Base-by-base conservation (phyloP, 2,329 filamentous ascomycete species). In the Trichoderma endophyticum region DNA sequence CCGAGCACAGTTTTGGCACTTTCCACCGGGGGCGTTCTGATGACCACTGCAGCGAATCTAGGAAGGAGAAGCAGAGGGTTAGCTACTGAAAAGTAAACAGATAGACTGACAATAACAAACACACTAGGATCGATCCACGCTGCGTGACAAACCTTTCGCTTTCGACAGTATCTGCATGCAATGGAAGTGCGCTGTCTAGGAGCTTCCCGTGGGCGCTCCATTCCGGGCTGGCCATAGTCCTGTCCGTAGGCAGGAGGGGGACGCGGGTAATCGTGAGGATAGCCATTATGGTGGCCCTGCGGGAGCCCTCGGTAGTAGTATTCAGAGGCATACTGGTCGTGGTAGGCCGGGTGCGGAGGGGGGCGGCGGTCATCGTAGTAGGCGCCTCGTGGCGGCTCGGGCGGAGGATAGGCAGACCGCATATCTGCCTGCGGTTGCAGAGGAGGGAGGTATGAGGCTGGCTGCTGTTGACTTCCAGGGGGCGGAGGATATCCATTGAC, bases 11-110 rank as follows among this genome's bases (percentile, higher is more conserved):
- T 89, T 90, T 70, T 87, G 85, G 75, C 88, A 90, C 74, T 89
- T 88, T 12, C 87, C 88, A 24, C 87, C 87, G 0, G 86, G 85
- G 0, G 86, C 87, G 73, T 87, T 88, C 72, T 87, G 85, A 74
- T 89, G 89, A 32, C 88, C 88, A 73, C 87, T 89, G 81, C 88
- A 90, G 48, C 88, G 86, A 74, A 90, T 90, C 87, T 89, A 72
- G 21, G 54, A 5, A 43, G 18, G 4, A 8, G 9, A 12, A 57
- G 48, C 15, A 57, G 15, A 2, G 43, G 59, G 61, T 70, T 61
- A 70, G 66, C 15, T 24, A 51, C 15, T 26, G 56, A 3, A 21
- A 26, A 51, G 28, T 7, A 5, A 48, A 51, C 21, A 32, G 26
- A 7, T n/a, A 5, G 34, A 18, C 7, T 11, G 12, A 63, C 14